Conservation (phyloP, 1,284 basidiomycete species). For the Porodaedalea pini region DNA sequence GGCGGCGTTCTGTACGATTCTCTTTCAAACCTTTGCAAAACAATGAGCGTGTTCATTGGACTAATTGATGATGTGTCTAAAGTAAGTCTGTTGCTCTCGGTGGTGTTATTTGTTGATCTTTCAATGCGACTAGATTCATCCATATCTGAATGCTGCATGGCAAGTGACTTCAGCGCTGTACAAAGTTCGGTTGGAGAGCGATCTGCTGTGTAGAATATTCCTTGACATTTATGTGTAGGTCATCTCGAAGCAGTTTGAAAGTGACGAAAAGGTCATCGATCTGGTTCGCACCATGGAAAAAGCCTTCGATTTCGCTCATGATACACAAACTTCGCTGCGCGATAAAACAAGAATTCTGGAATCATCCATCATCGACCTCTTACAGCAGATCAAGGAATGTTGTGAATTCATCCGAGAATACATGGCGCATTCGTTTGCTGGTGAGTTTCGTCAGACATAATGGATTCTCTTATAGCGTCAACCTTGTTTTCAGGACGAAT, state of each 20-base stretch:
- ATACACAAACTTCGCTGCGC: neutral
- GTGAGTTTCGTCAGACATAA: neutral
- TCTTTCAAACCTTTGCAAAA: neutral
- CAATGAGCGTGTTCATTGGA: neutral
- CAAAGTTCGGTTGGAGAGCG: neutral
- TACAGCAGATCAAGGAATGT: slow-evolving; percentile 2
- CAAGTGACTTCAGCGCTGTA: neutral
- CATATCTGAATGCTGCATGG: neutral
- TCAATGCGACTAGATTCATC: neutral
- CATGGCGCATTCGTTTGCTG: neutral
- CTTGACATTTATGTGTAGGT: neutral
- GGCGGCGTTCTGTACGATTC: neutral
- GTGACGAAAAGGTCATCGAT: neutral
- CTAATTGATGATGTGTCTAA: neutral
- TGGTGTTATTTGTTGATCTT: neutral
- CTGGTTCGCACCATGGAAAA: neutral
- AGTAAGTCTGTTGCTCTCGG: neutral
- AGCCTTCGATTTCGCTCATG: neutral
- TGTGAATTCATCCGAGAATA: neutral
- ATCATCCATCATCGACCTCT: neutral
- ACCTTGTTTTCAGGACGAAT: neutral
- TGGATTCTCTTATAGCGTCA: neutral
- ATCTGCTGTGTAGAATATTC: neutral
- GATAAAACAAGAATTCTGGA: neutral
- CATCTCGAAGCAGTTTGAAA: neutral